Conservation (phyloP, 768 basidiomycete species). For the Pulveroboletus sp. region DNA sequence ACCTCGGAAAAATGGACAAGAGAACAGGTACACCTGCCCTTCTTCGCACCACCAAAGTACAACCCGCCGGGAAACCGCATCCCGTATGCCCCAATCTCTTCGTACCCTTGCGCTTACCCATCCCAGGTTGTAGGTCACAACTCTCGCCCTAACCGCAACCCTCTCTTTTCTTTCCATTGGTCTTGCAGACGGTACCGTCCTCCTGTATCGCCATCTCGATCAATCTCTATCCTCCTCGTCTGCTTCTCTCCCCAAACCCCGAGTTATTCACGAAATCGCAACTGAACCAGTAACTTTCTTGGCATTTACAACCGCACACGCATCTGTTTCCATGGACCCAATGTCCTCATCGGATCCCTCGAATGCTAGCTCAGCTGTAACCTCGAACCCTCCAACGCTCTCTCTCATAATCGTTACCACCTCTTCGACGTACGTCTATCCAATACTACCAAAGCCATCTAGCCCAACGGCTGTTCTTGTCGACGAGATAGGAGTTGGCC, state of each 20-base stretch:
- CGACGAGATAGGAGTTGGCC: constrained; percentile 81
- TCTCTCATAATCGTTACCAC: constrained; percentile 89
- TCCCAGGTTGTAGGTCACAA: constrained; percentile 53
- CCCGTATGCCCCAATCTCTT: constrained; percentile 45
- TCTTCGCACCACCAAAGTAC: constrained; percentile 74
- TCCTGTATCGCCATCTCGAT: constrained; percentile 88
- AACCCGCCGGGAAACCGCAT: constrained; percentile 73
- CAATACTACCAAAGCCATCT: constrained; percentile 68
- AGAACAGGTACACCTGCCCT: constrained; percentile 59
- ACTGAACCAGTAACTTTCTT: constrained; percentile 92
- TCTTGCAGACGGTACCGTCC: constrained; percentile 91
- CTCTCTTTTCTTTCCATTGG: constrained; percentile 89
- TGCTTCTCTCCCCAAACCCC: constrained; percentile 82
- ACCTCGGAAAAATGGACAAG: constrained; percentile 69
- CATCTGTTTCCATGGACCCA: constrained; percentile 23
- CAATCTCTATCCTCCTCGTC: constrained; percentile 78
- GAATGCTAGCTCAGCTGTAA: background rate
- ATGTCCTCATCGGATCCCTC: constrained; percentile 20
- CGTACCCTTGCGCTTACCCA: background rate
- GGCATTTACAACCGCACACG: constrained; percentile 60
- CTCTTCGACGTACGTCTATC: constrained; percentile 73
- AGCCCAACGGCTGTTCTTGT: constrained; percentile 66
- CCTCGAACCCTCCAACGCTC: constrained; percentile 33
- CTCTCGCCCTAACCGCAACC: constrained; percentile 72
- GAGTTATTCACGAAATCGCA: constrained; percentile 77